Evolutionary conservation across 2,329 filamentous ascomycete genomes (phyloP).

Genomic region (Calonectria naviculata): DNA sequence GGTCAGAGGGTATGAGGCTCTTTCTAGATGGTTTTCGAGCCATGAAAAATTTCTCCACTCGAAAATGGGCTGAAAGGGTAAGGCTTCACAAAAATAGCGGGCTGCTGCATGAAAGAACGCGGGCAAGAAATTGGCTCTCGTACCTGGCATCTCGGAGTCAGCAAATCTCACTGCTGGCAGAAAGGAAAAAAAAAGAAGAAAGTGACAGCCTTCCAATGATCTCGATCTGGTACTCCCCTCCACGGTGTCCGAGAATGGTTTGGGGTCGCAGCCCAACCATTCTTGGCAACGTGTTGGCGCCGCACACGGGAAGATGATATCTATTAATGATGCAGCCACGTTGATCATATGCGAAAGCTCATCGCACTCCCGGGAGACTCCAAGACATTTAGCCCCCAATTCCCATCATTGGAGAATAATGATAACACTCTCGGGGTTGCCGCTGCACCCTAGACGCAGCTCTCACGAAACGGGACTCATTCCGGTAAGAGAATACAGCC

Average conservation of each 20-base stretch:
- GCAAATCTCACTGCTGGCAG: neutral
- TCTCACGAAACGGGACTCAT: neutral
- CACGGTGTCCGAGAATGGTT: neutral
- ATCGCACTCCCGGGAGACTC: neutral
- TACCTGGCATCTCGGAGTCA: neutral
- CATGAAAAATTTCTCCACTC: neutral
- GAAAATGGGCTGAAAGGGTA: no score
- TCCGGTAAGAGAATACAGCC: neutral
- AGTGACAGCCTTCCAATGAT: neutral
- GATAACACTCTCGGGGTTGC: neutral
- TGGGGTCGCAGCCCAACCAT: neutral
- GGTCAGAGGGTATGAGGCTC: neutral
- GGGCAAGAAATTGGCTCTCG: neutral
- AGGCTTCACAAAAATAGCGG: no score
- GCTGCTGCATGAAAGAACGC: neutral
- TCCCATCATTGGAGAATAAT: neutral
- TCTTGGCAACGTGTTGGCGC: neutral
- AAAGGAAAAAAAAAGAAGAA: neutral
- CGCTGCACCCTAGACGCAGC: neutral
- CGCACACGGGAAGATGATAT: neutral
- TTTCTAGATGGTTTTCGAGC: neutral
- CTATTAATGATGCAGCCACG: neutral
- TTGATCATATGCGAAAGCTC: neutral
- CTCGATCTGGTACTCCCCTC: neutral
- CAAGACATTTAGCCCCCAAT: neutral